Evolutionary conservation across 768 basidiomycete species (phyloP), one percentile per base, ranked within the genome.

Genomic region (Lentinula raphanica): DNA sequence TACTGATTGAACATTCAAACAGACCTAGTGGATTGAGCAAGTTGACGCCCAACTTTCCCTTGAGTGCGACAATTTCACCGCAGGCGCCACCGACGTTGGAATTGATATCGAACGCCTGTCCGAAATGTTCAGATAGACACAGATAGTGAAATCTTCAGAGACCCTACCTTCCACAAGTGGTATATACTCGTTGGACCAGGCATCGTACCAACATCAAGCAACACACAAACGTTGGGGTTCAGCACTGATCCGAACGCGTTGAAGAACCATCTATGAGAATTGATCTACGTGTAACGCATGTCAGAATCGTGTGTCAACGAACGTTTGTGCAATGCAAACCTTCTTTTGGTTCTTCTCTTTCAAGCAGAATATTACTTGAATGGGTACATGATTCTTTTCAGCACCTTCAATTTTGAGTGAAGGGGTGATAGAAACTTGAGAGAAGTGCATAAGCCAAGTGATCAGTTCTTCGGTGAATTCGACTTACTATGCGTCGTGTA

Each of bases 301-400:
- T 53, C 13, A 40, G 15, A 35, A 3, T 6, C 1, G 29, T 51
- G 49, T 12, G 11, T 12, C 2, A 35, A 32, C n/a, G n/a, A 36
- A 36, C 29, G 29, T 23, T 5, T 23, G 21, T 13, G 17, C n/a
- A n/a, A 12, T 6, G 31, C 51, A 15, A 23, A 53, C 51, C 36
- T 96, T 96, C 75, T 95, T 94, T 70, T 92, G 90, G 68, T 96
- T 96, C 73, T 90, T 86, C 74, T 94, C 91, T 68, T 93, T 94
- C 58, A 92, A 79, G 68, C 90, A 95, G 73, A 96, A 96, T 60
- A 96, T 88, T 65, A 98, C 72, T 63, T 98, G 96, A 5, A 98
- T 87, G 7, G 96, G 96, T 3, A 95, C 86, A 40, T 87, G 76
- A 1, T 90, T 90, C 63, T 83, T 84, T 64, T 92, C 89, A 0